Percentiles rank a stretch among this genome's conserved stretches.
phyloP scores from a whole-genome alignment of 257 asterid species.

The Misopates orontium region DNA sequence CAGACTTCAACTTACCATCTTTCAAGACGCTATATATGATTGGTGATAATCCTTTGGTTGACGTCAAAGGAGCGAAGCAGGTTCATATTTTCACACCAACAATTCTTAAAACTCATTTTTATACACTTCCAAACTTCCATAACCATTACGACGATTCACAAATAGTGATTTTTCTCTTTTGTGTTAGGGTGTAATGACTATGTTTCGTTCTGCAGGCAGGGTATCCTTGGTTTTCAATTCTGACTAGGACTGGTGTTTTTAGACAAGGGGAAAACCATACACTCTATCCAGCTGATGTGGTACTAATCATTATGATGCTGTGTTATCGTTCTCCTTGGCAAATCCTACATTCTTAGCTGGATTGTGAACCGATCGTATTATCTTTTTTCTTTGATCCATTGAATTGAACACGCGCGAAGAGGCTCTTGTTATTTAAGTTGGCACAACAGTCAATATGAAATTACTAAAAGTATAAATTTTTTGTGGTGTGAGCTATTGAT shows the following conservation, averaged over 20 bases:
- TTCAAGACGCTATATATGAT: slow-evolving; percentile 62
- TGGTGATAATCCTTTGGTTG: slow-evolving; percentile 67
- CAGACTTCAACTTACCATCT: slow-evolving; percentile 26
- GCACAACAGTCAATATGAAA: too few relatives aligned
- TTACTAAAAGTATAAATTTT: too few relatives aligned
- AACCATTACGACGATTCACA: not conserved
- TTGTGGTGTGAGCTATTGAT: too few relatives aligned
- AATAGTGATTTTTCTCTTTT: not conserved
- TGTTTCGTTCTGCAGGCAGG: slow-evolving; percentile 46
- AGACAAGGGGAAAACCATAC: slow-evolving; percentile 51
- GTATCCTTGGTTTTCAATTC: slow-evolving; percentile 64
- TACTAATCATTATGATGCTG: slow-evolving; percentile 25
- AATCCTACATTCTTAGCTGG: not conserved
- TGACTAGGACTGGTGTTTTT: slow-evolving; percentile 72
- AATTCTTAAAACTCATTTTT: not conserved
- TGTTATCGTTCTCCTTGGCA: slow-evolving; percentile 18
- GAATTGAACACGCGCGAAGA: not conserved
- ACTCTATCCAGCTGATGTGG: slow-evolving; percentile 63
- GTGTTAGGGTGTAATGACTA: not conserved
- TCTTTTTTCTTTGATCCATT: not conserved
- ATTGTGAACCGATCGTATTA: too few relatives aligned
- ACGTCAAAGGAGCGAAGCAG: slow-evolving; percentile 60
- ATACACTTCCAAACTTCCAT: not conserved
- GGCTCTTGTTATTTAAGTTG: not conserved
- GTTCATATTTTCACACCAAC: slow-evolving; percentile 28